phyloP scores from a whole-genome alignment of 768 basidiomycete genomes.

The Artomyces pyxidatus region DNA sequence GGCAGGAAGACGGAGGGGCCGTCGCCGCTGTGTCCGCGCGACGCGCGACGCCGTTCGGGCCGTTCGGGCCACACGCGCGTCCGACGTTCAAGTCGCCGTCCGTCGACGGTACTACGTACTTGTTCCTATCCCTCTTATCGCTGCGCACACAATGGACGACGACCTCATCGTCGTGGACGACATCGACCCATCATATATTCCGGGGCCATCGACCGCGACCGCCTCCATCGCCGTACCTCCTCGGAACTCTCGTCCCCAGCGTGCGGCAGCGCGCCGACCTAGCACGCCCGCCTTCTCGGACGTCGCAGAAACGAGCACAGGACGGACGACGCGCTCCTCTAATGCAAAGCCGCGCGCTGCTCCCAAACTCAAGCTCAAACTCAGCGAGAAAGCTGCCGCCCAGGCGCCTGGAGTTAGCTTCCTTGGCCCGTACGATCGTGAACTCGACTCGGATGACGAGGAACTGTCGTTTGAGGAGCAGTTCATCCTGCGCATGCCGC shows the following conservation, averaged over 20 bases:
- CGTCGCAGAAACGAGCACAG: slow-evolving; percentile 26
- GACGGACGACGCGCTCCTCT: slow-evolving; percentile 37
- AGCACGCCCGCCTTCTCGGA: slow-evolving; percentile 20
- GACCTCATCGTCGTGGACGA: slow-evolving; percentile 60
- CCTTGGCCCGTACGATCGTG: slow-evolving; percentile 86
- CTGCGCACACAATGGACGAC: too few relatives aligned
- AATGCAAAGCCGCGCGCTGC: slow-evolving; percentile 30
- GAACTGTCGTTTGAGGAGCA: slow-evolving; percentile 96
- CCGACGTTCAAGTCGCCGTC: too few relatives aligned
- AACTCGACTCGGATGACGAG: slow-evolving; percentile 92
- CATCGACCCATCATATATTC: slow-evolving; percentile 29
- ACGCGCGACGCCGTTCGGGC: neutral
- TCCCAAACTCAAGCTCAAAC: slow-evolving; percentile 82
- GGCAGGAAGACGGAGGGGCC: too few relatives aligned
- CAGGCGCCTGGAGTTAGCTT: slow-evolving; percentile 84
- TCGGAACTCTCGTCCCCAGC: slow-evolving; percentile 11
- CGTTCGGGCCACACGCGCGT: neutral
- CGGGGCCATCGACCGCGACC: slow-evolving; percentile 3
- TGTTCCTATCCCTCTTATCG: too few relatives aligned
- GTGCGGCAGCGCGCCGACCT: slow-evolving; percentile 12
- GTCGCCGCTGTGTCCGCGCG: too few relatives aligned
- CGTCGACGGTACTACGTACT: too few relatives aligned
- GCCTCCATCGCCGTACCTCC: slow-evolving; percentile 13
- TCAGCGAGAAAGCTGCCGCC: slow-evolving; percentile 75
- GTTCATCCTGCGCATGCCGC: slow-evolving; percentile 85